Evolutionary conservation across 768 basidiomycete species (phyloP), one percentile per base, ranked within the genome.

Genomic region (Hydnomerulius pinastri): DNA sequence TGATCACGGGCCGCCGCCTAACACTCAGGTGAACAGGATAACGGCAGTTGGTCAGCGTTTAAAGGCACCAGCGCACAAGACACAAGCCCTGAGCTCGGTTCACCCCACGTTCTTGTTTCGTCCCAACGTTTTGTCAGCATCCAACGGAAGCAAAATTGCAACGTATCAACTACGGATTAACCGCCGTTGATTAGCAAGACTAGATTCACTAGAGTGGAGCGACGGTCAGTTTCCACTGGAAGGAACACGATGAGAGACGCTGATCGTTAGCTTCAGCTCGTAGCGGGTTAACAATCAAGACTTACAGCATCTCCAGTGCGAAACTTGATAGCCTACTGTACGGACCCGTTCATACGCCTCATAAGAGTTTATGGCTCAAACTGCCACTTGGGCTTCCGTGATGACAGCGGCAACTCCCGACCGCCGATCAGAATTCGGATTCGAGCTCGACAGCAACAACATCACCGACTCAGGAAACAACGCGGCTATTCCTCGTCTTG

Each of bases 361-460:
- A 49, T 44, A 48, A 48, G 38, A 56, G 45, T 51, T 57, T 39
- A 71, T 76, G 73, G 74, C 76, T 65, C 64, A 75, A 68, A 57
- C 65, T 38, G 57, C 65, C 57, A 65, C 67, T 61, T 63, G 70
- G 67, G 68, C 50, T 51, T 72, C 62, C 65, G 59, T 62, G 62
- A 68, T 67, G 66, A 70, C 66, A 70, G 73, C 77, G 75, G 76
- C 69, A 77, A 71, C 63, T 61, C 54, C 80, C 80, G 80, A 79
- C 76, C 69, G 71, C 73, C 80, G 81, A 81, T 81, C 80, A 77
- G 74, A 68, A 62, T 72, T 77, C 70, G 70, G 75, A 61, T 65
- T 67, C 63, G 56, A 20, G 23, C 55, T 56, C 57, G 51, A 63
- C 46, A 48, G 46, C 63, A 64, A 45, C 43, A 47, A 48, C 46